Evolutionary conservation across 2,329 filamentous ascomycete species (phyloP), one percentile per base, ranked within the genome.

Genomic region (Periconia digitata): DNA sequence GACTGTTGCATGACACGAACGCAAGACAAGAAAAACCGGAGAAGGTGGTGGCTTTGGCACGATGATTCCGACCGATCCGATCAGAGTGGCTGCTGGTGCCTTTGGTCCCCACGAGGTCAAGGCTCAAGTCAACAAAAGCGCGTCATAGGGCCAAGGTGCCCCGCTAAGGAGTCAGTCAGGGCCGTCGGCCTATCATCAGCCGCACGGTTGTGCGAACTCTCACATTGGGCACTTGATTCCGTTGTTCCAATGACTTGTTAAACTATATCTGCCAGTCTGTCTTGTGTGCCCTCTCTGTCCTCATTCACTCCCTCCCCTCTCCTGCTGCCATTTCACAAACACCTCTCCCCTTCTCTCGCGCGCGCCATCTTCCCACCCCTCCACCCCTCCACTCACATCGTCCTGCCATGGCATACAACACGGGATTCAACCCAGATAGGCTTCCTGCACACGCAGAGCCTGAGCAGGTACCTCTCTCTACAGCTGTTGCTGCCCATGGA

Each of bases 401-500:
- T 10, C 27, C n/a, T 32, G 57, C 69, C 52, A 97, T 97, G 92
- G 92, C 92, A 47, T 97, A 97, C 80, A 95, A 95, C 75, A 85
- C 85, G 72, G 84, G 87, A 47, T 94, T 91, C 77, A 95, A 99
- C 72, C 92, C 92, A 27, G 92, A 99, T 78, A 89, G 91, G 69
- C 84, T 99, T 56, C 92, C 92, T 69, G 90, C 90, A 88, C 88
- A 90, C 69, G 87, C 86, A 52, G 87, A 91, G 73, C 87, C 88
- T 37, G 87, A 90, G 58, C 78, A 83, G 73, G 85, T 86, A 76
- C 48, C 63, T 60, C 13, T 40, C 13, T n/a, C 8, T 23, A 13
- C 38, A n/a, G n/a, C 18, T 35, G 13, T 23, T 3, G 27, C 39
- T 16, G 12, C 12, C 12, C 8, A 18, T 10, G 7, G 20, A 23